phyloP scores from a whole-genome alignment of 768 basidiomycete species.

The Lactarius psammicola region DNA sequence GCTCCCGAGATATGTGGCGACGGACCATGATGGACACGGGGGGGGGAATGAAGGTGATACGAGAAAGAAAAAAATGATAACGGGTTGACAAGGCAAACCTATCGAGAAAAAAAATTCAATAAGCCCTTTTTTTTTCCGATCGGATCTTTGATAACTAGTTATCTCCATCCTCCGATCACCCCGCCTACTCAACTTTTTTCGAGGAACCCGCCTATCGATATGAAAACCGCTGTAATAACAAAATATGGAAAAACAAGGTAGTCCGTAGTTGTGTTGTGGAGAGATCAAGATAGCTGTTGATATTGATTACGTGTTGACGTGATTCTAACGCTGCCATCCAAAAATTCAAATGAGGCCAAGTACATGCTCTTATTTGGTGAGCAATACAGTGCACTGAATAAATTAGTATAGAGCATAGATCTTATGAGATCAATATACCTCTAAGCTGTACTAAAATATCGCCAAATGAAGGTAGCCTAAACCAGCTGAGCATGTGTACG shows the following conservation, averaged over 20 bases:
- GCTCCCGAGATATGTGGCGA: too few species aligned
- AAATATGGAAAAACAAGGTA: neutral
- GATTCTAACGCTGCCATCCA: slow-evolving; percentile 1
- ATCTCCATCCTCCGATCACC: too few species aligned
- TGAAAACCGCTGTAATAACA: too few species aligned
- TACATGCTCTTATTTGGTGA: neutral
- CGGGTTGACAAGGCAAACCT: too few species aligned
- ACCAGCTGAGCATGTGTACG: slow-evolving; percentile 72
- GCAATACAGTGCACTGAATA: slow-evolving; percentile 22
- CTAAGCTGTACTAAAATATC: neutral
- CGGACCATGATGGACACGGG: too few species aligned
- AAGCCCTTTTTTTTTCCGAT: too few species aligned
- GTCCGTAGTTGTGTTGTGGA: neutral
- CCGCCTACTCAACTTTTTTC: too few species aligned
- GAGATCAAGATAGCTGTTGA: neutral
- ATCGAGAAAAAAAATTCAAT: too few species aligned
- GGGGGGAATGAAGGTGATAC: too few species aligned
- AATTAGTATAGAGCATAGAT: neutral
- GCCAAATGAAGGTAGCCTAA: slow-evolving; percentile 55
- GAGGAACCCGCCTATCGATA: too few species aligned
- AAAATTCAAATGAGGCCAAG: slow-evolving; percentile 6
- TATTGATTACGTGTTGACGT: neutral
- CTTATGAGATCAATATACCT: neutral
- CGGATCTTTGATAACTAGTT: too few species aligned
- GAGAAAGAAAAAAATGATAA: too few species aligned